These are phyloP conservation scores for Hortiboletus campestris DNA, from an alignment of 768 basidiomycete species.

Conservation along the genomic window DNA sequence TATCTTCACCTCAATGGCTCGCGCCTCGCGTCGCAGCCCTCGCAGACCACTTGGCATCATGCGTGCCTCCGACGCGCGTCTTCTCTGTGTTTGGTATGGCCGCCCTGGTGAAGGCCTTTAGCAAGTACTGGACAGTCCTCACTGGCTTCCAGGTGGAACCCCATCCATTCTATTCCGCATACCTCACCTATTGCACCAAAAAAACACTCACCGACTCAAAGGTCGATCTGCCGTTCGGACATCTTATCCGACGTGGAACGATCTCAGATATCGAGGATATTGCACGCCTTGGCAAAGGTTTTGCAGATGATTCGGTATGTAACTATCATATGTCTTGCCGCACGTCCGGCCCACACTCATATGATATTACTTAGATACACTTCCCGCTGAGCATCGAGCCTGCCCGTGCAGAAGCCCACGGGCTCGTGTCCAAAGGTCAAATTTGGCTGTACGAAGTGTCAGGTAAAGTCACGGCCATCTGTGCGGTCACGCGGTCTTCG, in stretches of 20 bases:
- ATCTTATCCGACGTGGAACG: slow-evolving; percentile 39
- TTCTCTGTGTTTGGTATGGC: slow-evolving; percentile 52
- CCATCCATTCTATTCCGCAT: slow-evolving; percentile 51
- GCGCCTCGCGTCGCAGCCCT: slow-evolving; percentile 36
- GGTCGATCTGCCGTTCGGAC: slow-evolving; percentile 30
- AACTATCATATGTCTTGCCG: neutral
- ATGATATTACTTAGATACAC: slow-evolving; percentile 34
- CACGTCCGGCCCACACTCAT: slow-evolving; percentile 1
- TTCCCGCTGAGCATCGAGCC: slow-evolving; percentile 42
- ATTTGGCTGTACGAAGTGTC: slow-evolving; percentile 51
- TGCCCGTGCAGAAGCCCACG: slow-evolving; percentile 43
- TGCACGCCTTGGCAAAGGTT: slow-evolving; percentile 47
- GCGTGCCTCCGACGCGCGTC: slow-evolving; percentile 43
- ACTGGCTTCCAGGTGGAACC: slow-evolving; percentile 38
- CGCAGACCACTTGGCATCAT: slow-evolving; percentile 35
- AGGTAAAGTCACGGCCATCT: slow-evolving; percentile 46
- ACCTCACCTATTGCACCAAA: slow-evolving; percentile 43
- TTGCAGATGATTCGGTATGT: slow-evolving; percentile 52
- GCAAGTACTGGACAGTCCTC: slow-evolving; percentile 41
- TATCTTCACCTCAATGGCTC: slow-evolving; percentile 30
- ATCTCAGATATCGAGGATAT: slow-evolving; percentile 39
- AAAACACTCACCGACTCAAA: slow-evolving; percentile 34
- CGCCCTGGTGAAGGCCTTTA: slow-evolving; percentile 41
- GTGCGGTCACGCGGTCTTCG: slow-evolving; percentile 55
- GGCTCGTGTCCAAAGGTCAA: slow-evolving; percentile 47